Evolutionary conservation across 108 stramenopile species (phyloP).

Genomic region (Nitzschia sp.): DNA sequence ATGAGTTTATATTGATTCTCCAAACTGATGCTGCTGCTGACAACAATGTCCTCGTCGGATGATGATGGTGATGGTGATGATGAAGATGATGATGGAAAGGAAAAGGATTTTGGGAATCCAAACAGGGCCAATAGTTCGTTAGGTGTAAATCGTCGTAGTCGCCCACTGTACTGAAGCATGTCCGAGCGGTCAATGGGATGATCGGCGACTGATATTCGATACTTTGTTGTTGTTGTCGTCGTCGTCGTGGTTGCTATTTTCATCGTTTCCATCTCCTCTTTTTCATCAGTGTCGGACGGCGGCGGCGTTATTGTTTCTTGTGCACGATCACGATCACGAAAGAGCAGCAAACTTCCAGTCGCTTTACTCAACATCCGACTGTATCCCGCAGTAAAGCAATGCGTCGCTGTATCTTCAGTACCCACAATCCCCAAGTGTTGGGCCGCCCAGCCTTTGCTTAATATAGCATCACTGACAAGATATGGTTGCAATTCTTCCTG

Average conservation of each 20-base stretch:
- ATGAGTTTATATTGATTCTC: conserved; percentile 54
- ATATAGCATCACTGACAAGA: conserved; percentile 17
- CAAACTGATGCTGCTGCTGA: conserved; percentile 19
- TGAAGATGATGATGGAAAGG: conserved; percentile 35
- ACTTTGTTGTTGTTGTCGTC: not conserved
- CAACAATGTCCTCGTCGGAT: no score
- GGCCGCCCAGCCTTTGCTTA: conserved; percentile 37
- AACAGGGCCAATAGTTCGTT: conserved; percentile 44
- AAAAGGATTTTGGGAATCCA: conserved; percentile 43
- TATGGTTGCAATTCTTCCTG: conserved; percentile 5
- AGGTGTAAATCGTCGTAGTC: conserved; percentile 43
- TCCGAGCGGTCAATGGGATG: conserved; percentile 25
- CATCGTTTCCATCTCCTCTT: no score
- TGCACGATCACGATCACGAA: not conserved
- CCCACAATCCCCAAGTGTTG: conserved; percentile 34
- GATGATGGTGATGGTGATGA: no score
- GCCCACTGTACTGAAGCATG: conserved; percentile 33
- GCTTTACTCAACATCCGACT: conserved; percentile 38
- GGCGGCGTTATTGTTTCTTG: not conserved
- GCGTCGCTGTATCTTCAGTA: conserved; percentile 29
- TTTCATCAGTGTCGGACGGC: no score
- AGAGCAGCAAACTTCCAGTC: conserved; percentile 42
- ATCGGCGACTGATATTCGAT: not conserved
- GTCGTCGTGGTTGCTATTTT: not conserved
- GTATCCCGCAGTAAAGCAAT: conserved; percentile 57